Conservation (phyloP, 2,329 filamentous ascomycete species). For the Aspergillus sp. region DNA sequence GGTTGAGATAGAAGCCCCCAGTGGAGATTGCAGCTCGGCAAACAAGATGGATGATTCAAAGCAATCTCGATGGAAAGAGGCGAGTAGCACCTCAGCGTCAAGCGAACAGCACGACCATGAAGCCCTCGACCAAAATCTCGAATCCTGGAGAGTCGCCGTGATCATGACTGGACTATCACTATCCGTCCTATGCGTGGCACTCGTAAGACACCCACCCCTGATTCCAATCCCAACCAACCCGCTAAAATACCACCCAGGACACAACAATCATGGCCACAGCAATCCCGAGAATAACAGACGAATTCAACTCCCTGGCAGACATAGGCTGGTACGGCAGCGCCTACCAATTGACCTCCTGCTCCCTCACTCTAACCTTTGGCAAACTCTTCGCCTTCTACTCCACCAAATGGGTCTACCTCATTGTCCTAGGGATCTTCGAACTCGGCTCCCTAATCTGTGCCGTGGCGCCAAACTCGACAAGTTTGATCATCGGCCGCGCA, state of each 20-base stretch:
- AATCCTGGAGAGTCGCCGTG: neutral
- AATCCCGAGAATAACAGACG: conserved; percentile 1
- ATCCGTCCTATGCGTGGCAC: neutral
- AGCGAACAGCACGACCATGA: too few relatives aligned
- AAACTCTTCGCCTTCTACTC: neutral
- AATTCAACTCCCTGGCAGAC: conserved; percentile 1
- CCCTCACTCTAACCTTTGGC: neutral
- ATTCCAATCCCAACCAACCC: neutral
- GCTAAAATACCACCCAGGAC: neutral
- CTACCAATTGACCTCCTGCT: neutral
- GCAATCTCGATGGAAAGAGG: too few relatives aligned
- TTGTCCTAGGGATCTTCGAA: neutral
- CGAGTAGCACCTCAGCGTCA: too few relatives aligned
- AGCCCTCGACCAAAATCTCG: too few relatives aligned
- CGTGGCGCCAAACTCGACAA: neutral
- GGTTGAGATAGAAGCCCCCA: too few relatives aligned
- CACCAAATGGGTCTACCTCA: neutral
- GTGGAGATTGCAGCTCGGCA: too few relatives aligned
- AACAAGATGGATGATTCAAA: too few relatives aligned
- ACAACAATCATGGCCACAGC: conserved; percentile 4
- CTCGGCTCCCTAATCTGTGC: neutral
- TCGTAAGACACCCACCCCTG: neutral
- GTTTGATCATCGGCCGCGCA: neutral
- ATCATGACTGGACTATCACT: neutral
- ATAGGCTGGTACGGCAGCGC: conserved; percentile 4